Base-by-base conservation (phyloP, 2,329 filamentous ascomycete genomes). In the Chrysoporthe puriensis region DNA sequence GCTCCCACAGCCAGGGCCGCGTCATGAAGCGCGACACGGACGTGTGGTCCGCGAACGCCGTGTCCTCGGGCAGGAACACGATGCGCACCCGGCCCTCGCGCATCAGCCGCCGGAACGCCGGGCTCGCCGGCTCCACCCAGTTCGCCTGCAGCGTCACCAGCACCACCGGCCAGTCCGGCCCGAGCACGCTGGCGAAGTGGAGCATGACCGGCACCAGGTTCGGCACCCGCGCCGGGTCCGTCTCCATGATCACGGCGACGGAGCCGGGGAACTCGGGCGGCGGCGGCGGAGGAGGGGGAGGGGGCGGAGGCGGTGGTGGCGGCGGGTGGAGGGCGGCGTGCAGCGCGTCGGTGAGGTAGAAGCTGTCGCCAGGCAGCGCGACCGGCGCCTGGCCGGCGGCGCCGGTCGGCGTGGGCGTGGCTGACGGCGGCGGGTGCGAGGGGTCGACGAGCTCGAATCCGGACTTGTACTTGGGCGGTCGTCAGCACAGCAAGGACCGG, bases 201-300 rank as follows among this genome's bases (percentile, higher is more conserved):
- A 78, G 74, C 8, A 73, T 74, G 40, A 73, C 71, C 14, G 76
- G 68, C 63, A 73, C 76, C 4, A 78, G 76, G 40, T 67, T 79
- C 0, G 88, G 68, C 0, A 70, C 62, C 40, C 59, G n/a, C 43
- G 86, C 76, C 0, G 84, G 85, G 36, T 88, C 83, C 7, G 73
- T 73, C 66, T 75, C 74, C 66, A 73, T 72, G 46, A 76, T 70
- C 42, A 76, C 64, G 66, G 73, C 74, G 52, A 73, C 63, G 43
- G 67, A 68, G 69, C 52, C 69, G 0, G 69, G 66, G 61, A 66
- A 70, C 21, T 63, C 57, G 6, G 50, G 66, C 1, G 68, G 68
- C 1, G 65, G 58, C 0, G 64, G 48, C 1, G 48, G 46, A 1
- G 46, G 46, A 0, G 46, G 46, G 1, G 26, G 26, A 26, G 26